A percentile compares a stretch with the other conserved stretches of the same genome.
phyloP scores from a whole-genome alignment of 148 eudicot species.

The Camellia lanceoleosa region DNA sequence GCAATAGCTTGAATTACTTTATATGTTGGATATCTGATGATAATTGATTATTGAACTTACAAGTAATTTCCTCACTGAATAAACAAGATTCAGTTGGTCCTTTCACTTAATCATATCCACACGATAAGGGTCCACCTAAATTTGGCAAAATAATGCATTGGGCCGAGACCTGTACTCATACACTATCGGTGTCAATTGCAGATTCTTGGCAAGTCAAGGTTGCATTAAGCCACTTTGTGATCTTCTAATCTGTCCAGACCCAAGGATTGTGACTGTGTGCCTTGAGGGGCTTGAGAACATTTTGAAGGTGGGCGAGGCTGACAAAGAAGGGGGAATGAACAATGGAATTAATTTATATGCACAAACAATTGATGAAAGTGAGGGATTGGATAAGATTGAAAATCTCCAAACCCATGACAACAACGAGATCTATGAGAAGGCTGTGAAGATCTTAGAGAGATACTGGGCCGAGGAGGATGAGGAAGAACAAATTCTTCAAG shows the following conservation, averaged over 20 bases:
- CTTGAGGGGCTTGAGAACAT: constrained; percentile 90
- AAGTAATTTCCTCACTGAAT: neutral
- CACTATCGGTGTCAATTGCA: constrained; percentile 20
- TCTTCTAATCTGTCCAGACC: constrained; percentile 76
- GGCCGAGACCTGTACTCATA: neutral
- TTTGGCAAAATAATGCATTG: neutral
- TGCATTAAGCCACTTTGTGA: constrained; percentile 83
- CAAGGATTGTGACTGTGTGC: constrained; percentile 75
- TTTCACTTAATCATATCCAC: neutral
- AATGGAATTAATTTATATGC: constrained; percentile 61
- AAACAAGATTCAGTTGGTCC: neutral
- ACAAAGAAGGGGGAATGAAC: constrained; percentile 60
- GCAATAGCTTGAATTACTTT: neutral
- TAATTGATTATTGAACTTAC: neutral
- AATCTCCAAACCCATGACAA: constrained; percentile 73
- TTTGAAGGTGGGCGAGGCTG: constrained; percentile 73
- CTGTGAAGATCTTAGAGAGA: constrained; percentile 68
- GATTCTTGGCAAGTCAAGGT: constrained; percentile 66
- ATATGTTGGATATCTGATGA: neutral
- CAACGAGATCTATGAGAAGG: constrained; percentile 73
- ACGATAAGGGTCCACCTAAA: neutral
- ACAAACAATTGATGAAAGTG: constrained; percentile 69
- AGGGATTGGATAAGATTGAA: constrained; percentile 76
- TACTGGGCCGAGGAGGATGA: constrained; percentile 78
- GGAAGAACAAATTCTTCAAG: constrained; percentile 40